phyloP scores from a whole-genome alignment of 495 filamentous ascomycete genomes.

The Penicillium angulare region DNA sequence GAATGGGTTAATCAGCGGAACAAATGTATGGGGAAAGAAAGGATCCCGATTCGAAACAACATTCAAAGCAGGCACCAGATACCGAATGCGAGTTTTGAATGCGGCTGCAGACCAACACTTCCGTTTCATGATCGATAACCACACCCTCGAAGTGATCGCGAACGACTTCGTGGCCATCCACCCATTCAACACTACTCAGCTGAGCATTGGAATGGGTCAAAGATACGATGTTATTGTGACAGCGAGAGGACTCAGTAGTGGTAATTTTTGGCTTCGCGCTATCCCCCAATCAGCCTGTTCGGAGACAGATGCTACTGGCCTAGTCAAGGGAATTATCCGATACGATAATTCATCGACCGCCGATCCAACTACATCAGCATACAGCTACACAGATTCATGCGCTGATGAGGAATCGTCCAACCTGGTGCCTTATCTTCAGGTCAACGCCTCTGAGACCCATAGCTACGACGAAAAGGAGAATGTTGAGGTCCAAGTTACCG shows the following conservation, averaged over 20 bases:
- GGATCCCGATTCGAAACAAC: constrained; percentile 40
- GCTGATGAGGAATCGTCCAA: constrained; percentile 19
- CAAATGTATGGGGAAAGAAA: constrained; percentile 39
- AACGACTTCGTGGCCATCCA: constrained; percentile 49
- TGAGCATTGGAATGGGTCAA: constrained; percentile 44
- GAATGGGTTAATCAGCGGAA: constrained; percentile 57
- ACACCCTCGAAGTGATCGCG: constrained; percentile 45
- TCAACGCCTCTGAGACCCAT: constrained; percentile 21
- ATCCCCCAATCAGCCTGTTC: constrained; percentile 51
- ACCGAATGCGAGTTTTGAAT: constrained; percentile 51
- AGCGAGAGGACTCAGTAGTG: constrained; percentile 36
- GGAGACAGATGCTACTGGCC: constrained; percentile 37
- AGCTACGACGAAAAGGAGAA: constrained; percentile 5
- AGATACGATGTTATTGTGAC: constrained; percentile 68
- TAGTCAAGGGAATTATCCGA: constrained; percentile 54
- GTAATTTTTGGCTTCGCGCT: constrained; percentile 66
- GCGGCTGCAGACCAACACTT: constrained; percentile 35
- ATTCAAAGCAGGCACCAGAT: constrained; percentile 39
- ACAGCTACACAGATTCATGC: constrained; percentile 15
- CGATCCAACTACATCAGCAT: constrained; percentile 16
- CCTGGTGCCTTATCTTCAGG: constrained; percentile 7
- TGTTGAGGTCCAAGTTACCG: constrained; percentile 9
- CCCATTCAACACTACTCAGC: constrained; percentile 42
- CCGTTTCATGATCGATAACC: constrained; percentile 50
- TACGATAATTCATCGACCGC: constrained; percentile 19